These are phyloP conservation scores for Tetrapisispora pingtungensis DNA, from an alignment of 805 yeast genomes.

Conservation along the genomic window DNA sequence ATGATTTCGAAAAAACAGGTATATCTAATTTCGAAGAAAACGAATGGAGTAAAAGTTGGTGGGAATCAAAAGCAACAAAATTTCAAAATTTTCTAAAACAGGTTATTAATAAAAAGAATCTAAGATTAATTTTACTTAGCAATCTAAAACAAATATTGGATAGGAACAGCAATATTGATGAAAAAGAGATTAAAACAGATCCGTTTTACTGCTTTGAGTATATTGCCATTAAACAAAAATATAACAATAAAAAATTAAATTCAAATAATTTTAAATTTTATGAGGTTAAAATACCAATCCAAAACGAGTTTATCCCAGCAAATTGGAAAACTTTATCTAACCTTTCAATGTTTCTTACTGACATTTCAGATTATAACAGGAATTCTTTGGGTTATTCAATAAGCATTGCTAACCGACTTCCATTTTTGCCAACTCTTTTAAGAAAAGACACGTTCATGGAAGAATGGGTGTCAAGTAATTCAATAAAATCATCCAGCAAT, in stretches of 20 bases:
- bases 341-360: constrained; percentile 16
- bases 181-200: constrained; percentile 23
- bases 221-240: constrained; percentile 10
- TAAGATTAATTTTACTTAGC: constrained; percentile 31
- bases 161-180: not conserved
- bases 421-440: constrained; percentile 31
- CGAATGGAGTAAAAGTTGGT: constrained; percentile 30
- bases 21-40: constrained; percentile 22
- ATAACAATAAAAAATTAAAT: not conserved
- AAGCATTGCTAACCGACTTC: constrained; percentile 22
- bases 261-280: not conserved
- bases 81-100: constrained; percentile 29
- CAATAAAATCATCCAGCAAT: constrained; percentile 10
- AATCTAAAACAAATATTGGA: constrained; percentile 6
- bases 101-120: constrained; percentile 25
- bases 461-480: constrained; percentile 42
- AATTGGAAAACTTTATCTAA: constrained; percentile 7
- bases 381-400: constrained; percentile 28
- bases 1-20: constrained; percentile 5
- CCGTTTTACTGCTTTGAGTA: constrained; percentile 38
- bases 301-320: constrained; percentile 5
- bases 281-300: not conserved
- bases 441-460: constrained; percentile 32
- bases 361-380: constrained; percentile 16
- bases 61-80: constrained; percentile 33